A percentile compares a stretch with the other conserved stretches of the same genome.
Evolutionary conservation across 495 filamentous ascomycete species (phyloP).

Genomic region (Rostrohypoxylon terebratum): DNA sequence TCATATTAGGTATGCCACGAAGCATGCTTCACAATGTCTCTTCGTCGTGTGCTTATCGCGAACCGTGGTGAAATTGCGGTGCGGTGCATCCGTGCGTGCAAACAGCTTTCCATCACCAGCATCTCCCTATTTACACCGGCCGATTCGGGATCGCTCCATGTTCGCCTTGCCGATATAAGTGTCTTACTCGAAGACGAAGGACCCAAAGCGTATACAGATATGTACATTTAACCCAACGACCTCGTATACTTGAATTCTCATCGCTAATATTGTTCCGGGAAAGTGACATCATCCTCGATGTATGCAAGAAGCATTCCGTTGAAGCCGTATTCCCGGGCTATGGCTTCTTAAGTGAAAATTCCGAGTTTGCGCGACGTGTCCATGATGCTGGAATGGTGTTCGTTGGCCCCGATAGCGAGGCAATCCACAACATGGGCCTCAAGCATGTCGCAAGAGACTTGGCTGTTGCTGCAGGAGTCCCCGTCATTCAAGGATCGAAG

Average conservation of each 20-base stretch:
- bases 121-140: constrained; percentile 67
- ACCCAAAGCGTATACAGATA: constrained; percentile 37
- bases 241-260: neutral
- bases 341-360: constrained; percentile 69
- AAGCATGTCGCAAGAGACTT: constrained; percentile 67
- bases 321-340: constrained; percentile 49
- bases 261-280: constrained; percentile 14
- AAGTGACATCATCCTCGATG: constrained; percentile 41
- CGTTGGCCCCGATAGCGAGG: constrained; percentile 64
- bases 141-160: constrained; percentile 67
- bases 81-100: constrained; percentile 58
- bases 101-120: constrained; percentile 58
- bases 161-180: constrained; percentile 63
- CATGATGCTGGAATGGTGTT: constrained; percentile 64
- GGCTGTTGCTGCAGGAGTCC: constrained; percentile 30
- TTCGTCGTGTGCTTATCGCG: constrained; percentile 46
- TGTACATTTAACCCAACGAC: constrained; percentile 25
- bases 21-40: constrained; percentile 14
- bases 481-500: constrained; percentile 39
- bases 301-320: constrained; percentile 29
- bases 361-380: constrained; percentile 64
- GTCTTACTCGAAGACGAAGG: constrained; percentile 48
- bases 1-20: neutral
- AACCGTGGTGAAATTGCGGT: constrained; percentile 72
- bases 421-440: constrained; percentile 67